Evolutionary conservation across 129 eudicot genomes (phyloP).

Genomic region (Sambucus nigra): DNA sequence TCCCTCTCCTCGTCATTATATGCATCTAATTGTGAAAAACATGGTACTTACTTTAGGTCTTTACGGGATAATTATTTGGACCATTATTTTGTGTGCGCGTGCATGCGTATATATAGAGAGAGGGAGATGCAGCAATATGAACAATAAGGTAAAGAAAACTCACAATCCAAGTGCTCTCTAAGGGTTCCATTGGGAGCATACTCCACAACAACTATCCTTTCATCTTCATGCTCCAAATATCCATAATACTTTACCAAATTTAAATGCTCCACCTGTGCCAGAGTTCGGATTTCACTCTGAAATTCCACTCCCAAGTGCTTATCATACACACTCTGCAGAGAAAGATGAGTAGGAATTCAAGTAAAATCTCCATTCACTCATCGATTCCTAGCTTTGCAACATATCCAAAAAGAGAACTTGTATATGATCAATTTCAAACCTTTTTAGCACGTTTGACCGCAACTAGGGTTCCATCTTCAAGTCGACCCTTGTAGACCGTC

Average conservation of each 20-base stretch:
- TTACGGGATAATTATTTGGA: too few species aligned
- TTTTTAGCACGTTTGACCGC: conserved; percentile 93
- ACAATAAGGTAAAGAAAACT: conserved; percentile 15
- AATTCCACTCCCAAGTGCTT: conserved; percentile 62
- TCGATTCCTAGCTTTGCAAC: neutral
- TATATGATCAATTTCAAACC: conserved; percentile 22
- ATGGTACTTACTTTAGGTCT: too few species aligned
- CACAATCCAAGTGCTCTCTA: conserved; percentile 85
- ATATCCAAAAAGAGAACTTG: neutral
- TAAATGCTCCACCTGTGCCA: conserved; percentile 67
- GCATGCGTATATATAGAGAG: too few species aligned
- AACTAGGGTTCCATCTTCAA: conserved; percentile 69
- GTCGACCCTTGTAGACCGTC: conserved; percentile 73
- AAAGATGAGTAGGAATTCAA: neutral
- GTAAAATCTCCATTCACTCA: neutral
- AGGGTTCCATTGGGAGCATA: conserved; percentile 90
- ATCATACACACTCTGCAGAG: conserved; percentile 50
- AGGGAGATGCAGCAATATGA: neutral
- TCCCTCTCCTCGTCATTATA: too few species aligned
- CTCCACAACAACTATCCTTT: conserved; percentile 81
- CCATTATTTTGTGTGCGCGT: too few species aligned
- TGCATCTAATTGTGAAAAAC: too few species aligned
- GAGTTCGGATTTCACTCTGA: conserved; percentile 52
- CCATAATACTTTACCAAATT: conserved; percentile 75
- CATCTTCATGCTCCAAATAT: conserved; percentile 62